Conservation (phyloP, 129 eudicot genomes). For the Ambrosia artemisiifolia region DNA sequence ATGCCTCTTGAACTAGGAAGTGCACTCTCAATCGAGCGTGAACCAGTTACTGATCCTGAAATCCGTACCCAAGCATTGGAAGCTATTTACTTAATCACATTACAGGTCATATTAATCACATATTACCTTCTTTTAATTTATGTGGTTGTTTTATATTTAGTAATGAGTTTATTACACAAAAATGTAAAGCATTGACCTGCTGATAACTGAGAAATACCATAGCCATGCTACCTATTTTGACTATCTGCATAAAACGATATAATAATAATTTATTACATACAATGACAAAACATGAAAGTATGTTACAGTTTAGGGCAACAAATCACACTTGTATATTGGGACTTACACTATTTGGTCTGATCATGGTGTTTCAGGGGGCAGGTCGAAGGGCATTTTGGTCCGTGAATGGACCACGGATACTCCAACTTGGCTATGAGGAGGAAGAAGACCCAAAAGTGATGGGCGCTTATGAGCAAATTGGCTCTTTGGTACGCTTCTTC, state of each 20-base stretch:
- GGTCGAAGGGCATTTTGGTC: conserved; percentile 98
- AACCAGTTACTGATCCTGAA: conserved; percentile 75
- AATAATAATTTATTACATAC: background rate
- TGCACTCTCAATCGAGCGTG: conserved; percentile 92
- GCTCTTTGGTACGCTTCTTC: conserved; percentile 68
- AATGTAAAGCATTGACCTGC: background rate
- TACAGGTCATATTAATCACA: conserved; percentile 55
- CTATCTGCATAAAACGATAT: no score
- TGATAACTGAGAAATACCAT: background rate
- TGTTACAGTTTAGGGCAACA: background rate
- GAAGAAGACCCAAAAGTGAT: conserved; percentile 87
- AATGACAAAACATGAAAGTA: background rate
- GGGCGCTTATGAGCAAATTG: conserved; percentile 91
- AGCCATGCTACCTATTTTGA: background rate
- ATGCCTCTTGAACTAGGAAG: conserved; percentile 93
- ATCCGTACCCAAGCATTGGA: conserved; percentile 80
- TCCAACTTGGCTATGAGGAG: conserved; percentile 87
- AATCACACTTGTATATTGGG: background rate
- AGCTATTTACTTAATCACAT: conserved; percentile 70
- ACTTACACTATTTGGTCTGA: conserved; percentile 10
- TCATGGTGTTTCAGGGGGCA: conserved; percentile 52
- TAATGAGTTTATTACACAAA: background rate
- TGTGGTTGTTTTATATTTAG: conserved; percentile 3
- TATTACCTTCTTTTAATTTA: background rate
- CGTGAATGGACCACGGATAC: conserved; percentile 84